Evolutionary conservation across 1,284 basidiomycete genomes (phyloP), one percentile per base, ranked within the genome.

Genomic region (Fomitiporia mediterranea): DNA sequence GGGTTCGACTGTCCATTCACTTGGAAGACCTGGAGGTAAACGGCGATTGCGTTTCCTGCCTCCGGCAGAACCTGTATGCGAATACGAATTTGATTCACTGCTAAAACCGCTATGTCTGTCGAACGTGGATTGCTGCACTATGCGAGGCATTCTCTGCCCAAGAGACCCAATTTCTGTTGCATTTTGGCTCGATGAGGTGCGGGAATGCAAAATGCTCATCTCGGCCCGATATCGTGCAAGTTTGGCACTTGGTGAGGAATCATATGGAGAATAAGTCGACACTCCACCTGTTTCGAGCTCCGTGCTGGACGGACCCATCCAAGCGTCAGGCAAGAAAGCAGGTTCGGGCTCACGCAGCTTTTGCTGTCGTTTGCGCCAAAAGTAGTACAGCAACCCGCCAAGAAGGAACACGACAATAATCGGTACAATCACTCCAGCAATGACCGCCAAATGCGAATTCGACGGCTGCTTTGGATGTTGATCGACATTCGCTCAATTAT

Each of bases 1-100:
- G 13, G 66, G 64, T 32, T 63, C 58, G 19, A 59, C 44, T 7
- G 4, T 17, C 42, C 42, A 54, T n/a, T 54, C 28, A 19, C 37
- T 1, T 13, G 52, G 28, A 7, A 35, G 30, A 23, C 52, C 40
- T 2, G 52, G 30, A 7, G 40, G 30, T 2, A 54, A n/a, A 9
- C 30, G 52, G 27, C 23, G 52, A 19, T 27, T 6, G 17, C n/a
- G 19, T 30, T 42, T 21, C 34, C 27, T 19, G 23, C 15, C 21
- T 27, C 19, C 40, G 2, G n/a, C 3, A 8, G 38, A 11, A 11
- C 51, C 23, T 19, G 5, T 30, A 17, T 37, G 19, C 19, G 19
- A n/a, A 30, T 43, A 7, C n/a, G 17, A 46, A 8, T 32, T 30
- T 13, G 43, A 38, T n/a, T n/a, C 32, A 21, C 48, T 35, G 13